phyloP scores from a whole-genome alignment of 140 eudicot genomes.

The Senecio squalidus region DNA sequence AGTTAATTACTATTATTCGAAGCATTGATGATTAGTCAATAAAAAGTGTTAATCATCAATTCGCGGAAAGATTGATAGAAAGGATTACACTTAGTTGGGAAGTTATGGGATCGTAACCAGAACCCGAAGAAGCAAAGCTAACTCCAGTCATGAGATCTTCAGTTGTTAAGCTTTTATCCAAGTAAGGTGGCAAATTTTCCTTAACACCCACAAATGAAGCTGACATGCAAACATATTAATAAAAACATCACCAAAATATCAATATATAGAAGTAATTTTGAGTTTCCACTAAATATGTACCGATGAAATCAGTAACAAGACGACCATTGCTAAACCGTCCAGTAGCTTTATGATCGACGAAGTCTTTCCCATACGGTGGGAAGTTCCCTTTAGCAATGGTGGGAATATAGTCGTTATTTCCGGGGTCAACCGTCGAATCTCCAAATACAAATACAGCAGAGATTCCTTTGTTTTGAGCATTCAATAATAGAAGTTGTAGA shows the following conservation, averaged over 20 bases:
- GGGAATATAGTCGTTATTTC: constrained; percentile 21
- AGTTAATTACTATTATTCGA: too few relatives aligned
- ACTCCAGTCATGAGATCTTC: constrained; percentile 32
- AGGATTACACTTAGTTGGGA: constrained; percentile 4
- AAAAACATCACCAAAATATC: background rate
- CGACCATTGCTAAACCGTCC: constrained; percentile 41
- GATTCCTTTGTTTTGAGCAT: background rate
- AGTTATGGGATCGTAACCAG: constrained; percentile 24
- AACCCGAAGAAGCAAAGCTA: constrained; percentile 30
- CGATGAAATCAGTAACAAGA: constrained; percentile 33
- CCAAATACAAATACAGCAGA: constrained; percentile 34
- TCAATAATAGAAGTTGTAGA: background rate
- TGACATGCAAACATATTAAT: background rate
- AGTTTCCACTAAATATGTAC: background rate
- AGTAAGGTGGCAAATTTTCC: constrained; percentile 19
- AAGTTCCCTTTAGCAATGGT: constrained; percentile 17
- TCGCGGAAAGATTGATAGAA: too few relatives aligned
- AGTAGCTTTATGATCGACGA: constrained; percentile 26
- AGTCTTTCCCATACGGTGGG: constrained; percentile 25
- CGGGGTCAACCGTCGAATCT: constrained; percentile 34
- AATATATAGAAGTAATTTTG: background rate
- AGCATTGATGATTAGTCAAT: too few relatives aligned
- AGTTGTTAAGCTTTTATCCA: constrained; percentile 20
- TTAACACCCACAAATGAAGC: constrained; percentile 27
- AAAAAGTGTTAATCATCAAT: too few relatives aligned